Conservation (phyloP, 2,329 filamentous ascomycete genomes). For the Colletotrichum scovillei region DNA sequence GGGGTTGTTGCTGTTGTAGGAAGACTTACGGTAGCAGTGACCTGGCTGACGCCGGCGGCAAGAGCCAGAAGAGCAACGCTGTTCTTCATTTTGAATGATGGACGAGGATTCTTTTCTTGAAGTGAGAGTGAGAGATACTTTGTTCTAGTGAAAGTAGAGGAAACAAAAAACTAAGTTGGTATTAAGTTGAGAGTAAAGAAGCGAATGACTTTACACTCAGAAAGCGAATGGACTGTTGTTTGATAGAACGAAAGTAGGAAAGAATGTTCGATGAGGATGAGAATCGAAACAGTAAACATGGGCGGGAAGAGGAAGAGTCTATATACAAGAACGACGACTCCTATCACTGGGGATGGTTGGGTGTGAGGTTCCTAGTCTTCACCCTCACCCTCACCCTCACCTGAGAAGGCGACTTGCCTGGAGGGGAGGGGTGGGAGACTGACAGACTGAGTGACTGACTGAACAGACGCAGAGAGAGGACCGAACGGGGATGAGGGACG, state of each 20-base stretch:
- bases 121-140: slow-evolving; percentile 23
- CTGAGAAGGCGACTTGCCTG: slow-evolving; percentile 17
- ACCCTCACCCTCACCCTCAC: slow-evolving; percentile 1
- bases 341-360: slow-evolving; percentile 26
- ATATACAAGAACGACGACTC: slow-evolving; percentile 34
- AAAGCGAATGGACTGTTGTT: slow-evolving; percentile 46
- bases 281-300: slow-evolving; percentile 30
- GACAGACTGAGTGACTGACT: neutral
- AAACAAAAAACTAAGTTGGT: slow-evolving; percentile 32
- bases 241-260: slow-evolving; percentile 43
- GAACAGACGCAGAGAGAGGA: neutral
- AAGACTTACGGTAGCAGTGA: slow-evolving; percentile 57
- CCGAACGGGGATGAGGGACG: slow-evolving; percentile 26
- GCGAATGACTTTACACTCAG: slow-evolving; percentile 66
- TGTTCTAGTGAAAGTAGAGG: slow-evolving; percentile 22
- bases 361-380: slow-evolving; percentile 18
- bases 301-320: slow-evolving; percentile 31
- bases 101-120: slow-evolving; percentile 19
- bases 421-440: slow-evolving; percentile 4
- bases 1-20: slow-evolving; percentile 22
- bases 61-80: slow-evolving; percentile 60
- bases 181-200: slow-evolving; percentile 54
- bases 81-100: slow-evolving; percentile 61
- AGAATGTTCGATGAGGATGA: slow-evolving; percentile 38
- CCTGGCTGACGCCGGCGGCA: slow-evolving; percentile 62